Base-by-base conservation (phyloP, 257 asterid species). In the Gynochthodes officinalis region DNA sequence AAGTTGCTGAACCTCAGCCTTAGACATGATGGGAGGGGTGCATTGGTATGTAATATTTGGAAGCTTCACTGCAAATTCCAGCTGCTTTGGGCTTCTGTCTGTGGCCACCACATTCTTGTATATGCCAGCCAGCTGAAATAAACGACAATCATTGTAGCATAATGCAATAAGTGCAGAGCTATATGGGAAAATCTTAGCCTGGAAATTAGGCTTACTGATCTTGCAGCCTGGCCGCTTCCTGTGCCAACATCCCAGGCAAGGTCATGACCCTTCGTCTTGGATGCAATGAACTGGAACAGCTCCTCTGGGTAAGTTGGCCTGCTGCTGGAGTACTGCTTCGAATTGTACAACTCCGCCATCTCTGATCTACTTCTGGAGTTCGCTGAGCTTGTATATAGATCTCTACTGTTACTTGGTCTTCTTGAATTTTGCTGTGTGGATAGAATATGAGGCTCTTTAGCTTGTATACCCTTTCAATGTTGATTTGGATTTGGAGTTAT, bases 221-320 rank as follows among this genome's bases (percentile, higher is more conserved):
- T 54, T 12, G 95, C 93, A 46, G 96, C 95, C 77, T 90, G 96
- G 81, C 96, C 93, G 63, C 43, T 82, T 19, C 95, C 96, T 4
- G 95, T 88, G 81, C 96, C 95, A 4, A 82, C 96, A 58, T 90
- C 96, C 96, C 92, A 90, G 0, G 73, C 91, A 58, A 85, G 87
- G 68, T 88, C 80, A 39, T 84, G 95, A 27, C 60, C 73, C 15
- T 84, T 88, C 11, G 92, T 88, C 40, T 79, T 78, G 58, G 92
- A 86, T 5, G 89, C 88, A 48, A 90, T 85, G 81, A 90, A 88
- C 49, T 77, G 42, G 81, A 90, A 86, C 77, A 88, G 77, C 4
- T 88, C 71, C 28, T 82, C 72, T 27, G 96, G 96, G 81, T 90
- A 90, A 71, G 53, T 77, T 0, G 96, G 96, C 67, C 95, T 73